Conservation (phyloP, 1,139 yeast genomes). For the Yamadazyma trypodendri region DNA sequence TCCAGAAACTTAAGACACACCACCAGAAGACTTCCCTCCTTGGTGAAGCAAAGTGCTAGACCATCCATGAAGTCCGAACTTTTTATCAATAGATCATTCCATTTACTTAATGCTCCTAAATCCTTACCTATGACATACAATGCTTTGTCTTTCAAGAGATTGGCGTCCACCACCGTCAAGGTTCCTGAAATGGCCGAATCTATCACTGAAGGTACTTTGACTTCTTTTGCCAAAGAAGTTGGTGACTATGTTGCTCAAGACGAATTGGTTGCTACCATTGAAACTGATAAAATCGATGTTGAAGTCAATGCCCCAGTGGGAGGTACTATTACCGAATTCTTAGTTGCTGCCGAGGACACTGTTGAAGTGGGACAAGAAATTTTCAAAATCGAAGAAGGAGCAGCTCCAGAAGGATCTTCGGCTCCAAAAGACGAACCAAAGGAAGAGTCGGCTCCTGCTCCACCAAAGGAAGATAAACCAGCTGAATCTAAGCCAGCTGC, state of each 20-base stretch:
- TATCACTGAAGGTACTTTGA: conserved; percentile 92
- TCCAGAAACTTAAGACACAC: conserved; percentile 22
- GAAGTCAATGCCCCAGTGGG: conserved; percentile 93
- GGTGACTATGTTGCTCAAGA: conserved; percentile 90
- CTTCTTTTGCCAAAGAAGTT: conserved; percentile 73
- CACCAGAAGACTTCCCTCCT: conserved; percentile 19
- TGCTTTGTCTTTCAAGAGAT: conserved; percentile 27
- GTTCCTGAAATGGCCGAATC: conserved; percentile 99
- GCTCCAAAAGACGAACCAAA: conserved; percentile 25
- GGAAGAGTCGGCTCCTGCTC: conserved; percentile 1
- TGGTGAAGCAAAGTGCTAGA: conserved; percentile 9
- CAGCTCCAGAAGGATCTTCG: conserved; percentile 69
- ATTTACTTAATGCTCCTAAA: conserved; percentile 7
- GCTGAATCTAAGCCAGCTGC: conserved; percentile 28
- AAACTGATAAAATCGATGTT: conserved; percentile 97
- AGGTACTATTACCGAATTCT: conserved; percentile 84
- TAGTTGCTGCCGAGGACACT: conserved; percentile 85
- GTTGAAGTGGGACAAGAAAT: conserved; percentile 96
- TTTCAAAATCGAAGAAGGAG: conserved; percentile 88
- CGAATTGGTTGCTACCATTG: conserved; percentile 94
- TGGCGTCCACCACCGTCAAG: conserved; percentile 59
- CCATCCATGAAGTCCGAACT: conserved; percentile 14
- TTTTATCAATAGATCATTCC: conserved; percentile 16
- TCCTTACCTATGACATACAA: neutral
- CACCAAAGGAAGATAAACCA: conserved; percentile 22